Evolutionary conservation across 306 rosid genomes (phyloP).

Genomic region (Biancaea sappan): DNA sequence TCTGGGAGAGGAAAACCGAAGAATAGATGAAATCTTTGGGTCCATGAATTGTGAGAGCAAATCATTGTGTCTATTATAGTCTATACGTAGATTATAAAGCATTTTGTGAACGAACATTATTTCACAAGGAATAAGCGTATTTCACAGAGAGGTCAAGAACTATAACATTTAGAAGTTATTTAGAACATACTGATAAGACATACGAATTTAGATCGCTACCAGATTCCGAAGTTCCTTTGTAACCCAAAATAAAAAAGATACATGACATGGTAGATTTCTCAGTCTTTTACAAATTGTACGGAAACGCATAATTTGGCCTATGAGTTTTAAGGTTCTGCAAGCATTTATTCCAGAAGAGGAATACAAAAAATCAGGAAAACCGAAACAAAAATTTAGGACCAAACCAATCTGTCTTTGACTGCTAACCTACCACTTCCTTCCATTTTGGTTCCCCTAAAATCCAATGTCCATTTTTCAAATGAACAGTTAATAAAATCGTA

Average conservation of each 20-base stretch:
- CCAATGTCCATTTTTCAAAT: slow-evolving; percentile 96
- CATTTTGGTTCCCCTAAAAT: slow-evolving; percentile 55
- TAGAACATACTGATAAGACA: background rate
- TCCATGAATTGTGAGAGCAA: too few species aligned
- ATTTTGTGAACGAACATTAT: too few species aligned
- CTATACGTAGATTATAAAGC: too few species aligned
- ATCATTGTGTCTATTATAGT: too few species aligned
- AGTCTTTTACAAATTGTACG: background rate
- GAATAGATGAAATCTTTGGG: too few species aligned
- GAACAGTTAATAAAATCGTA: slow-evolving; percentile 86
- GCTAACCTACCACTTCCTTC: slow-evolving; percentile 53
- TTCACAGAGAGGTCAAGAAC: too few species aligned
- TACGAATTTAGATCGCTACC: too few species aligned
- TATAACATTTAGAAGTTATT: background rate
- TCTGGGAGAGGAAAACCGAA: too few species aligned
- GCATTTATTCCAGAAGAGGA: slow-evolving; percentile 4
- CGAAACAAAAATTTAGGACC: slow-evolving; percentile 55
- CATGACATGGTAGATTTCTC: background rate
- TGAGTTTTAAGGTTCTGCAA: slow-evolving; percentile 17
- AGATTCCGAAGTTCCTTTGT: too few species aligned
- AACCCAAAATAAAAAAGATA: too few species aligned
- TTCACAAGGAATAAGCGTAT: too few species aligned
- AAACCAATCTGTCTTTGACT: slow-evolving; percentile 57
- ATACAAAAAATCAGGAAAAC: background rate
- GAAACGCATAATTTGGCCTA: slow-evolving; percentile 1